phyloP scores from a whole-genome alignment of 179 eudicot genomes.

The Carnegiea gigantea region DNA sequence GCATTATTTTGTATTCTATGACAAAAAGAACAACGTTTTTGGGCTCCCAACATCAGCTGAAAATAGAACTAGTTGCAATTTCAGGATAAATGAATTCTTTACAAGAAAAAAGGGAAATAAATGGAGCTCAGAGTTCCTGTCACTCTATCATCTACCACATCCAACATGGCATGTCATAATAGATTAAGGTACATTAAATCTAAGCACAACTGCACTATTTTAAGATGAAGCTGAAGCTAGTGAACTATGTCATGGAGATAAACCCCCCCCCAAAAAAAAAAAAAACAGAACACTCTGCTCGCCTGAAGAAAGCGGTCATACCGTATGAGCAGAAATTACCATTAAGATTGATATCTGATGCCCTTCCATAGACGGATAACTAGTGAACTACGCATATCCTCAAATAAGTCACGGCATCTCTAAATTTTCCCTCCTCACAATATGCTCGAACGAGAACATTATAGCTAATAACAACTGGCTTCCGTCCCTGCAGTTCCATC shows the following conservation, averaged over 20 bases:
- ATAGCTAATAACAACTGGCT: conserved; percentile 56
- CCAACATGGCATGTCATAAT: neutral
- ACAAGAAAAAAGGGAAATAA: neutral
- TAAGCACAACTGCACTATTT: neutral
- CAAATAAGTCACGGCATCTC: conserved; percentile 62
- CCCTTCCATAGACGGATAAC: neutral
- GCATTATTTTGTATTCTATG: neutral
- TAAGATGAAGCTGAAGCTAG: neutral
- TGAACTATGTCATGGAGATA: neutral
- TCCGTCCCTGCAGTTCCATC: conserved; percentile 46
- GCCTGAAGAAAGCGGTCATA: neutral
- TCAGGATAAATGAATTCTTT: neutral
- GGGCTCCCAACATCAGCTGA: neutral
- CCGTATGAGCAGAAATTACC: neutral
- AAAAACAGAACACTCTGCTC: neutral
- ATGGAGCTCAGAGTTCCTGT: neutral
- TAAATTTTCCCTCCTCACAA: conserved; percentile 44
- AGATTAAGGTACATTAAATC: neutral
- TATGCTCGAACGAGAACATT: conserved; percentile 54
- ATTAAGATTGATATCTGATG: neutral
- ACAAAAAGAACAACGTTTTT: neutral
- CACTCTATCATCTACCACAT: neutral
- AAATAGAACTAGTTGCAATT: neutral
- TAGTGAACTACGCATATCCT: conserved; percentile 37
- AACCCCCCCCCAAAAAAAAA: neutral